phyloP scores from a whole-genome alignment of 2,329 filamentous ascomycete species.

The Colletotrichum karsti region DNA sequence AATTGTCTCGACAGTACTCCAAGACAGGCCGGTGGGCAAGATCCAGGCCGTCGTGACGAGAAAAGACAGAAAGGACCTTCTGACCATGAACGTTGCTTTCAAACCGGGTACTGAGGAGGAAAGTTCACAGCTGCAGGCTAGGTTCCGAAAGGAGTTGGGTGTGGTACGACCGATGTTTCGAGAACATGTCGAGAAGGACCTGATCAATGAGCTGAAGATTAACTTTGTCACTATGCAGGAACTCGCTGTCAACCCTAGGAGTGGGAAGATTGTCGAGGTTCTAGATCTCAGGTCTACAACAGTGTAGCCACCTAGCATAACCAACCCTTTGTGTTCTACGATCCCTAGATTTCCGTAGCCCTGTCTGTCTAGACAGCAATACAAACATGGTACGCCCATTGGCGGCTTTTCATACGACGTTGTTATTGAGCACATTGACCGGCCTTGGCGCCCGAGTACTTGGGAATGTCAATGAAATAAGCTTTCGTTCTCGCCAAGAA shows the following conservation, averaged over 20 bases:
- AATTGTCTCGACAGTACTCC: constrained; percentile 7
- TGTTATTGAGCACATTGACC: not conserved
- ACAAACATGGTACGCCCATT: not conserved
- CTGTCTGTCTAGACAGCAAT: not conserved
- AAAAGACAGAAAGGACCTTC: constrained; percentile 11
- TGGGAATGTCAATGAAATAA: not conserved
- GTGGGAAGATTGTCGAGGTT: constrained; percentile 16
- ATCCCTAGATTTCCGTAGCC: not conserved
- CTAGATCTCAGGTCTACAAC: constrained; percentile 18
- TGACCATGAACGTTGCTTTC: constrained; percentile 8
- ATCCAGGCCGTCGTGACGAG: constrained; percentile 17
- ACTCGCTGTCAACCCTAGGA: constrained; percentile 16
- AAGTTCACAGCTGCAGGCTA: not conserved
- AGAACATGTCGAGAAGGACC: constrained; percentile 19
- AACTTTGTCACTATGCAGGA: constrained; percentile 17
- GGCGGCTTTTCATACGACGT: not conserved
- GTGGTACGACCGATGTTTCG: constrained; percentile 20
- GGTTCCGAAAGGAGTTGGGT: not conserved
- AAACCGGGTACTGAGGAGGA: constrained; percentile 1
- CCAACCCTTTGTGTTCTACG: not conserved
- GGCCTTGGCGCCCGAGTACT: not conserved
- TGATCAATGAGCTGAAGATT: constrained; percentile 9
- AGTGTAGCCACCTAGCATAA: not conserved
- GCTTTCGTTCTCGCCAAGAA: not conserved
- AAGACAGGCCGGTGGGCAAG: not conserved